These are phyloP conservation scores for Nakaseomyces kungkrabaensis DNA, from an alignment of 1,139 yeast species.

Conservation along the genomic window DNA sequence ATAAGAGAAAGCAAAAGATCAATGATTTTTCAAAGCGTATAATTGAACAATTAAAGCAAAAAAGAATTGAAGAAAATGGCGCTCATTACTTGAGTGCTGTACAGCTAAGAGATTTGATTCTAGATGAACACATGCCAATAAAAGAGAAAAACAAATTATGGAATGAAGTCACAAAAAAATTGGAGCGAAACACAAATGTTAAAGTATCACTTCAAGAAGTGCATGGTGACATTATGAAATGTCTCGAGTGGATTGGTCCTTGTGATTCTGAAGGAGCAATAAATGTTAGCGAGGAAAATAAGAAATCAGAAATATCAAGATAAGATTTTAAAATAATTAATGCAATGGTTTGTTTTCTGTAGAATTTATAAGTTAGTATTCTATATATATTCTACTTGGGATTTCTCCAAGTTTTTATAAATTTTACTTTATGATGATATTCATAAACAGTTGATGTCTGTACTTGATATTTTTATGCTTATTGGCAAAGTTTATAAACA, in stretches of 20 bases:
- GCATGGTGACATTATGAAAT: conserved; percentile 79
- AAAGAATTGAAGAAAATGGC: conserved; percentile 23
- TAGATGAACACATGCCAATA: conserved; percentile 37
- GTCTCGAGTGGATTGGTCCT: conserved; percentile 78
- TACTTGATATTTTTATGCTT: no score
- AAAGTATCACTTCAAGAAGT: conserved; percentile 41
- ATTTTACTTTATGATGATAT: neutral
- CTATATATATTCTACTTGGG: neutral
- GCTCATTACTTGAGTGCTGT: conserved; percentile 52
- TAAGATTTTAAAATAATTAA: no score
- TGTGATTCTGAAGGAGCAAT: neutral
- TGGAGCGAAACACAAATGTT: conserved; percentile 47
- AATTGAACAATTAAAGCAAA: conserved; percentile 36
- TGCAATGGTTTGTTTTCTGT: no score
- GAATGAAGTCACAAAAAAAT: conserved; percentile 46
- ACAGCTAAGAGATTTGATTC: conserved; percentile 64
- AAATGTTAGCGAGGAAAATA: neutral
- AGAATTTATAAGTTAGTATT: neutral
- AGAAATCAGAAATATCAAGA: no score
- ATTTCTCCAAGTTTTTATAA: no score
- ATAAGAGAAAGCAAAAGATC: conserved; percentile 32
- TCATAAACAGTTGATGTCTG: neutral
- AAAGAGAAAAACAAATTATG: conserved; percentile 47
- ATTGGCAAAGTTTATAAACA: no score
- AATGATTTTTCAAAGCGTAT: conserved; percentile 32